Conservation (phyloP, 371 early-diverging fungal genomes). For the Saksenaea oblongispora region DNA sequence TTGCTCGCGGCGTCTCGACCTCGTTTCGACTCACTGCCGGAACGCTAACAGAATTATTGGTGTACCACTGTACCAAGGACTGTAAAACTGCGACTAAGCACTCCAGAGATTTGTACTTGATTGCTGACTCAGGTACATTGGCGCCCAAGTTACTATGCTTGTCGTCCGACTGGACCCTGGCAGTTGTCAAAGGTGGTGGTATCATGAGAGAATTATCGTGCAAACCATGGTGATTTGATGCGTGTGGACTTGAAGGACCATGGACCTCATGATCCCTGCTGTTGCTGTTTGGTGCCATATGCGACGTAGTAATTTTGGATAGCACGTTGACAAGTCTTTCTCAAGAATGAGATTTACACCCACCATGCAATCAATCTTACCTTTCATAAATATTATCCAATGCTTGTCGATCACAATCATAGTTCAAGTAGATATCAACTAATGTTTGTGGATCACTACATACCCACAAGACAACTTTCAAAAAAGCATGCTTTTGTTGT, state of each 20-base stretch:
- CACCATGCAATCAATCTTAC: slow-evolving; percentile 6
- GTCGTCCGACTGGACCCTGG: slow-evolving; percentile 45
- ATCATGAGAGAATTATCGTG: slow-evolving; percentile 37
- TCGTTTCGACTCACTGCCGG: slow-evolving; percentile 30
- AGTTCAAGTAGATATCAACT: slow-evolving; percentile 96
- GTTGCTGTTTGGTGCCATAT: slow-evolving; percentile 23
- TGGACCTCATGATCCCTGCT: slow-evolving; percentile 41
- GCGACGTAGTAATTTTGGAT: slow-evolving; percentile 54
- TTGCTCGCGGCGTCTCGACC: slow-evolving; percentile 47
- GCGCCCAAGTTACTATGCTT: slow-evolving; percentile 42
- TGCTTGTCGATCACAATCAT: slow-evolving; percentile 81
- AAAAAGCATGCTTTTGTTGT: slow-evolving; percentile 52
- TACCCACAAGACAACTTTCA: slow-evolving; percentile 47
- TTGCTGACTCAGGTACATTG: slow-evolving; percentile 44
- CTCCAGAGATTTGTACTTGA: slow-evolving; percentile 55
- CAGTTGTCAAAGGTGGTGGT: slow-evolving; percentile 53
- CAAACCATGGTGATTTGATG: slow-evolving; percentile 13
- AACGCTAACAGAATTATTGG: slow-evolving; percentile 49
- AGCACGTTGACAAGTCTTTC: slow-evolving; percentile 48
- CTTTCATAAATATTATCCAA: slow-evolving; percentile 59
- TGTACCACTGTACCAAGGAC: slow-evolving; percentile 56
- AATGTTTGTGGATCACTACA: slow-evolving; percentile 83
- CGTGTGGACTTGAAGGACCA: neutral
- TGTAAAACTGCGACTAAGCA: slow-evolving; percentile 57
- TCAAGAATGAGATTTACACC: neutral